Evolutionary conservation across 116 monocot genomes (phyloP), one percentile per base, ranked within the genome.

Genomic region (Papilionanthe hybrid): DNA sequence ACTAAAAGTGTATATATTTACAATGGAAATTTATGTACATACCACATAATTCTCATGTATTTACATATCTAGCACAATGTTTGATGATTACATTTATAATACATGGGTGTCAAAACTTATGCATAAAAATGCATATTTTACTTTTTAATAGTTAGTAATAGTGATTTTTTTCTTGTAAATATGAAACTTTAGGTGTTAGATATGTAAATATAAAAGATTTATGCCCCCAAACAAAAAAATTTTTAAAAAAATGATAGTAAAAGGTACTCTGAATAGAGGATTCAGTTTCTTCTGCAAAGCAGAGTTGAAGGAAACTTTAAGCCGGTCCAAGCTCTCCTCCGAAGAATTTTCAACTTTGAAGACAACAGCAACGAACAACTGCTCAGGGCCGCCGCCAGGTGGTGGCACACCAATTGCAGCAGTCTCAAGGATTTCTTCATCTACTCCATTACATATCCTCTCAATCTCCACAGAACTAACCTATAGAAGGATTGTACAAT

Each of bases 381-480:
- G 88, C 76, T 98, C 98, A 78, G 98, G 94, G 27, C 98, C 98
- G 76, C 98, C 94, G 9, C 92, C 90, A n/a, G 76, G 37, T 7
- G 92, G 93, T 56, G 98, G 92, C 42, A 98, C 87, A 56, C 98
- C 93, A 79, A 98, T 82, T 41, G 98, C 98, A 79, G 92, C 93
- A 42, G 93, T 98, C 87, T 98, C 98, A 10, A 98, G 86, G 66
- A 98, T 84, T 30, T 79, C 58, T 65, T 83, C 79, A 55, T 93
- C 80, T 55, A 93, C 90, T 58, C 82, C 86, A 79, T 94, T 94
- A 49, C 94, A 98, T 27, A 98, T 78, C 6, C 98, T 81, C 68
- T 98, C 98, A n/a, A 98, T 91, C 83, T 98, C 98, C 72, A 98
- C 79, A 3, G 98, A 98, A 79, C 98, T 98, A 44, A 98, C 87